Conservation (phyloP, 176 grass and related monocot species). For the Carex scoparia region DNA sequence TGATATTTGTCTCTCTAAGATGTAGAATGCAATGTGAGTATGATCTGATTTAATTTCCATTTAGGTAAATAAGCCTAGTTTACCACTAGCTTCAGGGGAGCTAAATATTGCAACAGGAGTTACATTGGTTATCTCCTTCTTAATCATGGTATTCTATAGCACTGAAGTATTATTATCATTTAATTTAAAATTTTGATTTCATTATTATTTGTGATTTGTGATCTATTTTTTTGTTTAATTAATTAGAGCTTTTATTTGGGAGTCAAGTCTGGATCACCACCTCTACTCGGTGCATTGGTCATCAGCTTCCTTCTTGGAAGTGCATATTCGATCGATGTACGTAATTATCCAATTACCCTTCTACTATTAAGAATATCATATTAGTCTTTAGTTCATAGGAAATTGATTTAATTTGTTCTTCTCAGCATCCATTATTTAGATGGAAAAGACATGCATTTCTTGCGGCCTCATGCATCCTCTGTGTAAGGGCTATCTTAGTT, state of each 20-base stretch:
- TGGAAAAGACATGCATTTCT: constrained; percentile 81
- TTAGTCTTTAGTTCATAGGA: neutral
- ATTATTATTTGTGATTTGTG: neutral
- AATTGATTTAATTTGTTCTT: neutral
- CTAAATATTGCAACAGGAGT: constrained; percentile 51
- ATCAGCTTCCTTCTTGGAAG: constrained; percentile 82
- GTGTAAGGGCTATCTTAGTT: constrained; percentile 70
- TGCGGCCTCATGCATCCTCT: constrained; percentile 62
- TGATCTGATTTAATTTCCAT: neutral
- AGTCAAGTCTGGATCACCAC: constrained; percentile 42
- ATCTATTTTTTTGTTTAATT: neutral
- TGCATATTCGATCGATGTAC: constrained; percentile 80
- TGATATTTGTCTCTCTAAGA: neutral
- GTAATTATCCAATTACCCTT: neutral
- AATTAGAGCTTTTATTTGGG: constrained; percentile 70
- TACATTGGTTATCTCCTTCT: constrained; percentile 34
- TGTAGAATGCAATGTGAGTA: neutral
- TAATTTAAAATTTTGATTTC: neutral
- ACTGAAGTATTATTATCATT: neutral
- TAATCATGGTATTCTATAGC: constrained; percentile 49
- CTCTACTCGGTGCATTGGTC: constrained; percentile 52
- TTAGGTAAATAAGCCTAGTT: constrained; percentile 71
- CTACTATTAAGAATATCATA: neutral
- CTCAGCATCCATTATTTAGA: constrained; percentile 58
- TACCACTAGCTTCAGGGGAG: constrained; percentile 74